Evolutionary conservation across 495 filamentous ascomycete genomes (phyloP).

Genomic region (Bryoglossum gracile): DNA sequence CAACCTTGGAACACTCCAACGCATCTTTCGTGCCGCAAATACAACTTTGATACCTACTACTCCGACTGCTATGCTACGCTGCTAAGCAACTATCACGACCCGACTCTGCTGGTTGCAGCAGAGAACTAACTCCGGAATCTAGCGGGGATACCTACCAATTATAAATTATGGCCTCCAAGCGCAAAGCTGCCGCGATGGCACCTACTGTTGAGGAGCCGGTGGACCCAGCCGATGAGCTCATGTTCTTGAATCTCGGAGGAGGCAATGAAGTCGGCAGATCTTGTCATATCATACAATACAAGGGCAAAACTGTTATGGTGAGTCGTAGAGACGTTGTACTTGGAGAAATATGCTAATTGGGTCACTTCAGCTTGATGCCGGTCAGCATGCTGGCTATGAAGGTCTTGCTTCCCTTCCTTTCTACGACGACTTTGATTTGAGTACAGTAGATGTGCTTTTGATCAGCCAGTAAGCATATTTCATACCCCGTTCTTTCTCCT

Average conservation of each 20-base stretch:
- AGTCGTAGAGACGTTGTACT: no score
- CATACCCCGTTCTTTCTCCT: slow-evolving; percentile 18
- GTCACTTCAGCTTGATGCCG: slow-evolving; percentile 76
- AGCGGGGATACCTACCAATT: no score
- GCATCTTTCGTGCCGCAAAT: no score
- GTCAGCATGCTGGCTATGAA: slow-evolving; percentile 95
- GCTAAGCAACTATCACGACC: no score
- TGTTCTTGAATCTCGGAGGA: slow-evolving; percentile 87
- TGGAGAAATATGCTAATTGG: not conserved
- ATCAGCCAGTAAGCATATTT: slow-evolving; percentile 84
- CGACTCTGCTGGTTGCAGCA: no score
- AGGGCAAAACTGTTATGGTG: slow-evolving; percentile 98
- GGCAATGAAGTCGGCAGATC: slow-evolving; percentile 96
- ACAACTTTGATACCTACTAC: no score
- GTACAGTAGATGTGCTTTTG: slow-evolving; percentile 90
- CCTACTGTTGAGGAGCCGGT: slow-evolving; percentile 59
- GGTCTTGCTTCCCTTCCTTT: slow-evolving; percentile 89
- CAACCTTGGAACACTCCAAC: no score
- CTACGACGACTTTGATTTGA: slow-evolving; percentile 97
- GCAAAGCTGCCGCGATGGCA: slow-evolving; percentile 59
- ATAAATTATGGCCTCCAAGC: slow-evolving; percentile 70
- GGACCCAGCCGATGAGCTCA: slow-evolving; percentile 77
- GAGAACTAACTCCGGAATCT: no score
- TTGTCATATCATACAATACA: slow-evolving; percentile 97
- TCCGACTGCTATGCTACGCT: no score